Evolutionary conservation across 495 filamentous ascomycete species (phyloP).

Genomic region (Stereocaulon alpinum): DNA sequence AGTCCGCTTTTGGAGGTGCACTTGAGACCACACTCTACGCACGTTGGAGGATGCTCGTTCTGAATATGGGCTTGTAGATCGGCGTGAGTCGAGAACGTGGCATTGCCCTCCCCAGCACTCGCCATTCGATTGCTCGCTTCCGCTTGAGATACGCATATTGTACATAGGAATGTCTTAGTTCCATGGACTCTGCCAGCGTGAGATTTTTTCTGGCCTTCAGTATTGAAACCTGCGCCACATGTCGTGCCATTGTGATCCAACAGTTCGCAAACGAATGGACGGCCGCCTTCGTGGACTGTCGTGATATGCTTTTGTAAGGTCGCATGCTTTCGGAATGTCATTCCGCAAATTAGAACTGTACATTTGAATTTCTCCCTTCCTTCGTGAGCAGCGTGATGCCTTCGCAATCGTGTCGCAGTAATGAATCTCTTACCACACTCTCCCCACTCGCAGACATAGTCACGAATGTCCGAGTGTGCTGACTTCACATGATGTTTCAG

Average conservation of each 20-base stretch:
- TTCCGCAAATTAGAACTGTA: constrained; percentile 60
- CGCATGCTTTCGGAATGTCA: constrained; percentile 78
- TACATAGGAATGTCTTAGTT: constrained; percentile 58
- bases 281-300: constrained; percentile 53
- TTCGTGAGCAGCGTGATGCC: constrained; percentile 59
- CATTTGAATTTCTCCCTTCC: constrained; percentile 61
- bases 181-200: constrained; percentile 65
- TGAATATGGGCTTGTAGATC: constrained; percentile 62
- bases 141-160: constrained; percentile 41
- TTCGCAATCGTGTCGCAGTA: constrained; percentile 58
- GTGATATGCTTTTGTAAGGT: constrained; percentile 78
- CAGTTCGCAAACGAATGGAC: constrained; percentile 53
- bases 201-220: constrained; percentile 51
- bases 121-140: background rate
- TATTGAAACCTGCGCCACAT: constrained; percentile 65
- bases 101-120: background rate
- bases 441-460: constrained; percentile 57
- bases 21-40: constrained; percentile 55
- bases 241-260: constrained; percentile 42
- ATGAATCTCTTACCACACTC: constrained; percentile 74
- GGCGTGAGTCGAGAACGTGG: constrained; percentile 56
- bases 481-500: constrained; percentile 73
- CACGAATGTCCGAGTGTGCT: constrained; percentile 61
- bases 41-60: constrained; percentile 60
- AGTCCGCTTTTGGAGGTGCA: constrained; percentile 53